A percentile compares a stretch with the other conserved stretches of the same genome.
phyloP scores from a whole-genome alignment of 441 rosid species.

The Cnidoscolus chayamansa region DNA sequence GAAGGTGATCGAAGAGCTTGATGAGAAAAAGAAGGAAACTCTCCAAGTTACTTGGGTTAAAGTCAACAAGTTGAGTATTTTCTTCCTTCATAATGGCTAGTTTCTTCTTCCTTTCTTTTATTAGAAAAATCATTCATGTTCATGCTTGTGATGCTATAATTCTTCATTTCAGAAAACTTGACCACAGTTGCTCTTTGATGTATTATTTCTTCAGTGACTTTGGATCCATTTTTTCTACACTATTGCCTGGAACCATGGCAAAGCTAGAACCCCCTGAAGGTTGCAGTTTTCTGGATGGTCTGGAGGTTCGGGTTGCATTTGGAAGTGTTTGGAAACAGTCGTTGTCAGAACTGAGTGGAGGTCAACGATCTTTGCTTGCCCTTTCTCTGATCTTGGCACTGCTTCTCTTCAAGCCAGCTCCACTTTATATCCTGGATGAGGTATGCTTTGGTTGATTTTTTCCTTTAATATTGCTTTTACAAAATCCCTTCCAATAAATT shows the following conservation, averaged over 20 bases:
- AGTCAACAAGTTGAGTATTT: slow-evolving; percentile 60
- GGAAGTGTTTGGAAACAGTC: slow-evolving; percentile 99
- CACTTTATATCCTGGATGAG: slow-evolving; percentile 97
- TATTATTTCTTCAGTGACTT: slow-evolving; percentile 62
- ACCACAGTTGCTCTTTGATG: background rate
- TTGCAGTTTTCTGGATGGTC: slow-evolving; percentile 89
- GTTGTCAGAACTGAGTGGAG: slow-evolving; percentile 95
- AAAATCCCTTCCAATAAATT: background rate
- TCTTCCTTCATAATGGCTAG: background rate
- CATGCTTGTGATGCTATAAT: slow-evolving; percentile 7
- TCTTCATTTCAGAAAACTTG: slow-evolving; percentile 12
- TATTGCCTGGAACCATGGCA: slow-evolving; percentile 96
- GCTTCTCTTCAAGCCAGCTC: slow-evolving; percentile 98
- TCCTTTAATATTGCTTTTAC: background rate
- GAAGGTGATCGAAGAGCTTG: slow-evolving; percentile 97
- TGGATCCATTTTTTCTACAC: slow-evolving; percentile 93
- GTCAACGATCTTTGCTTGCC: slow-evolving; percentile 94
- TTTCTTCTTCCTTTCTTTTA: background rate
- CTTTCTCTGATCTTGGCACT: slow-evolving; percentile 90
- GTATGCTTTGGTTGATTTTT: slow-evolving; percentile 32
- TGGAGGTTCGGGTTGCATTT: slow-evolving; percentile 98
- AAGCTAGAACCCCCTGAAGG: slow-evolving; percentile 96
- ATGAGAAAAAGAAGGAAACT: slow-evolving; percentile 98
- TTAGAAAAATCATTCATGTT: background rate
- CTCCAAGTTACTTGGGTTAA: slow-evolving; percentile 97